Base-by-base conservation (phyloP, 2,329 filamentous ascomycete species). In the Penicillium decumbens region DNA sequence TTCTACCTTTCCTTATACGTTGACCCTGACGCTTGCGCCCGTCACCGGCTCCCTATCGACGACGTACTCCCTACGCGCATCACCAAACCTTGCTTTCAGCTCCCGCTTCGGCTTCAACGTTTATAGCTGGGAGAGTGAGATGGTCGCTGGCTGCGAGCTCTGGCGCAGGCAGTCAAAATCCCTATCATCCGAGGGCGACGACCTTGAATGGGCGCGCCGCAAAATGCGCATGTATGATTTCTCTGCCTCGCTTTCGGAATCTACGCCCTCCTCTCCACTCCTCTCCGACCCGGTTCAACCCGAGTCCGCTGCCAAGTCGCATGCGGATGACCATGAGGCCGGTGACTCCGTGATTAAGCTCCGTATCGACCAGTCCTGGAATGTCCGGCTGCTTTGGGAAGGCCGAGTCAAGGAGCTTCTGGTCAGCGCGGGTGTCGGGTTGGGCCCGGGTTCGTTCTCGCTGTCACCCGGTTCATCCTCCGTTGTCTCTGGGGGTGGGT, bases 21-120 rank as follows among this genome's bases (percentile, higher is more conserved):
- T 95, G 63, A 96, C 93, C 1, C 75, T 97, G 61, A 97, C 92
- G 6, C 72, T 96, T 42, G 97, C 95, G 60, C 93, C 93, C 3
- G 76, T 98, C 42, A 96, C 96, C 82, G 93, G 93, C 15, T 95
- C 89, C 65, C 79, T 98, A 51, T 91, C 87, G 49, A 89, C 90
- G 30, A 95, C 84, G 13, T 98, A 98, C 68, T 88, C 93, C 0
- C 88, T 97, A 41, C 87, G 89, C 63, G 92, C 92, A 1, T 89
- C 89, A 3, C 81, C 81, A 29, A 83, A 89, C 62, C 82, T 95
- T 59, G 88, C 89, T 9, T 80, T 98, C 43, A 93, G 90, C 56
- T 95, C 90, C 20, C 84, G 87, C 43, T 92, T 97, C 73, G 90
- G 95, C 65, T 98, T 98, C 73, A 98, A 98, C 64, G 87, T 96